Evolutionary conservation across 768 basidiomycete genomes (phyloP).

Genomic region (Tricholoma hemisulphureum): DNA sequence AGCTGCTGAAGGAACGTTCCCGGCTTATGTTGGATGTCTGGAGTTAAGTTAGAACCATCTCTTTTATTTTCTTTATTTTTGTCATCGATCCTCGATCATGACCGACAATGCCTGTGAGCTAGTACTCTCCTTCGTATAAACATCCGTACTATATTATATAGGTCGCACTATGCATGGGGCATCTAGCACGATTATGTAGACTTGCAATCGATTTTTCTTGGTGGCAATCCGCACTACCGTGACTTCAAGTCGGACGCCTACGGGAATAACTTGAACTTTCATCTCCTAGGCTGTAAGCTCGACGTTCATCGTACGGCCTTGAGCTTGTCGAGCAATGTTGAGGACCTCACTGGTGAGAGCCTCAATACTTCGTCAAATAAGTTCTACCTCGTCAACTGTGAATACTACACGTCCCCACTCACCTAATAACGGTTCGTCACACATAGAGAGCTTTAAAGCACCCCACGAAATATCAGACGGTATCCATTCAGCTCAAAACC

Average conservation of each 20-base stretch:
- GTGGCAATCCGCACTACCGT: no score
- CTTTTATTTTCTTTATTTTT: slow-evolving; percentile 7
- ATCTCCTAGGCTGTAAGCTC: neutral
- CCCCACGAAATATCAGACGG: slow-evolving; percentile 5
- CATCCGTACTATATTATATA: slow-evolving; percentile 16
- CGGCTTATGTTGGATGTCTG: slow-evolving; percentile 86
- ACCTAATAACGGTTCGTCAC: slow-evolving; percentile 2
- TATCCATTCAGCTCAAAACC: neutral
- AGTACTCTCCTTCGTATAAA: slow-evolving; percentile 10
- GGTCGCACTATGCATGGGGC: slow-evolving; percentile 13
- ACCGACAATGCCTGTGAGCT: slow-evolving; percentile 1
- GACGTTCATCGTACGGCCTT: slow-evolving; percentile 1
- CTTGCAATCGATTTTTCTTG: slow-evolving; percentile 14
- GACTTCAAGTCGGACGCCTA: no score
- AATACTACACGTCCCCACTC: slow-evolving; percentile 20
- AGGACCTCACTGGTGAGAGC: slow-evolving; percentile 32
- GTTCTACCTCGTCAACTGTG: slow-evolving; percentile 32
- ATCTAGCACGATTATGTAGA: slow-evolving; percentile 10
- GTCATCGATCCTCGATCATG: neutral
- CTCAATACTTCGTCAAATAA: slow-evolving; percentile 28
- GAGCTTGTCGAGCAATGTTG: slow-evolving; percentile 28
- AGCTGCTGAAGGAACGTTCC: slow-evolving; percentile 92
- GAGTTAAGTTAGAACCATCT: slow-evolving; percentile 51
- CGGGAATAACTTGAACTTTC: neutral
- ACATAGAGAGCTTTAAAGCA: slow-evolving; percentile 1